Conservation (phyloP, 805 yeast genomes). For the Candida krabiensis region DNA sequence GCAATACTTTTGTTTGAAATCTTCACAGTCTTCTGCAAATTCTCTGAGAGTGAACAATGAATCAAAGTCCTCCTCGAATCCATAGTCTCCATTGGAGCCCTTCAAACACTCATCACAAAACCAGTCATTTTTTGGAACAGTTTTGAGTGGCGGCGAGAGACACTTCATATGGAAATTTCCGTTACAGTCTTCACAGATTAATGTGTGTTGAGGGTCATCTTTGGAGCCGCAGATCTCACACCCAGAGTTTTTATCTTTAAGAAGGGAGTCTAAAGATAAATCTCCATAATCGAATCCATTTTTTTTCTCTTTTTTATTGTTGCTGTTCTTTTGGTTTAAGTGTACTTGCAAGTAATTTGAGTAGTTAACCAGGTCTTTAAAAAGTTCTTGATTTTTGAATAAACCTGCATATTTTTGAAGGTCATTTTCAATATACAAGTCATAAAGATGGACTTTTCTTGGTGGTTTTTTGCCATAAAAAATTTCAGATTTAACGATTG, state of each 20-base stretch:
- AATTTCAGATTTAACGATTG: background rate
- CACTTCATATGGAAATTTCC: conserved; percentile 67
- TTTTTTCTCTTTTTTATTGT: conserved; percentile 14
- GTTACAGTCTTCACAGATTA: conserved; percentile 76
- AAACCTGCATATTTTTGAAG: conserved; percentile 4
- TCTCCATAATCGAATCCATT: conserved; percentile 5
- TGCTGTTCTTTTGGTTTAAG: conserved; percentile 1
- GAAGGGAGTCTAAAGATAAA: conserved; percentile 37
- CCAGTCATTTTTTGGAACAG: conserved; percentile 66
- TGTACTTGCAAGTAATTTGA: conserved; percentile 16
- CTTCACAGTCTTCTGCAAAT: conserved; percentile 56
- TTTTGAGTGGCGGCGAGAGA: conserved; percentile 53
- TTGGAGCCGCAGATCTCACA: conserved; percentile 45
- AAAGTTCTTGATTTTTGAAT: conserved; percentile 13
- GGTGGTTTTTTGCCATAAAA: background rate
- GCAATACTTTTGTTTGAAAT: conserved; percentile 48
- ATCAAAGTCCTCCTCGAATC: conserved; percentile 69
- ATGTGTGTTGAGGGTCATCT: conserved; percentile 45
- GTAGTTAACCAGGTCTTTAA: conserved; percentile 19
- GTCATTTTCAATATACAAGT: conserved; percentile 23
- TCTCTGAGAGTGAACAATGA: conserved; percentile 48
- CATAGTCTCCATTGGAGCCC: conserved; percentile 80
- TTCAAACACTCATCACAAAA: conserved; percentile 80
- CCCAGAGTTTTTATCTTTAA: conserved; percentile 17
- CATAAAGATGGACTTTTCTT: conserved; percentile 31